A percentile compares a stretch with the other conserved stretches of the same genome.
Evolutionary conservation across 2,329 filamentous ascomycete species (phyloP).

Genomic region (Leptographium flavum): DNA sequence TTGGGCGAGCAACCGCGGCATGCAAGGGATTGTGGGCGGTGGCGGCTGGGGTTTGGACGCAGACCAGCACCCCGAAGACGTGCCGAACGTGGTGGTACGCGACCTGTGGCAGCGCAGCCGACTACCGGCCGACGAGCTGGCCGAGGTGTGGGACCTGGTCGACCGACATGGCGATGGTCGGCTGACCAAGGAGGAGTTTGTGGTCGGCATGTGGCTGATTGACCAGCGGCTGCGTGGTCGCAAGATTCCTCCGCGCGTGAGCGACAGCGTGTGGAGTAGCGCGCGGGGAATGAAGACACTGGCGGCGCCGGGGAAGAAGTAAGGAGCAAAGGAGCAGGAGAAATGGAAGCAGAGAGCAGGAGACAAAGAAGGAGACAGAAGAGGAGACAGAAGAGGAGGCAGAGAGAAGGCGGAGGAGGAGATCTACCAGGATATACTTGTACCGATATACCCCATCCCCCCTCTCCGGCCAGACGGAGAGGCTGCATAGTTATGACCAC

Average conservation of each 20-base stretch:
- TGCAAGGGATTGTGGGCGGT: conserved; percentile 15
- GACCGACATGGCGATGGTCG: conserved; percentile 40
- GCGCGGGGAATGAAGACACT: conserved; percentile 30
- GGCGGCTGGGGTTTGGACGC: no score
- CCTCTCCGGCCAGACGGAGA: no score
- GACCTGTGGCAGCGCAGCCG: conserved; percentile 66
- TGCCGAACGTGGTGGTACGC: conserved; percentile 53
- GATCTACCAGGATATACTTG: no score
- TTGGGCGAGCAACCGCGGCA: conserved; percentile 67
- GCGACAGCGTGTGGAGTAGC: conserved; percentile 64
- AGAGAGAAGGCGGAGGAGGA: no score
- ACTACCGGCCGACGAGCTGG: conserved; percentile 51
- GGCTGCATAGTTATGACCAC: no score
- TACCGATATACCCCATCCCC: neutral
- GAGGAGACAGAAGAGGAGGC: neutral
- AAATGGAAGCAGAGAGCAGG: neutral
- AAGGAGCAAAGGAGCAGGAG: no score
- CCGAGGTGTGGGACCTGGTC: conserved; percentile 66
- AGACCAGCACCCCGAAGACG: conserved; percentile 32
- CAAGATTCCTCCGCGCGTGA: conserved; percentile 59
- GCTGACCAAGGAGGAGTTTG: conserved; percentile 57
- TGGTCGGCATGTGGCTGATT: conserved; percentile 71
- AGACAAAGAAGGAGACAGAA: neutral
- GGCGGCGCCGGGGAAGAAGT: neutral
- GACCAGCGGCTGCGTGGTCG: conserved; percentile 68